Conservation (phyloP, 305 asterid genomes). For the Solanum hybrid region DNA sequence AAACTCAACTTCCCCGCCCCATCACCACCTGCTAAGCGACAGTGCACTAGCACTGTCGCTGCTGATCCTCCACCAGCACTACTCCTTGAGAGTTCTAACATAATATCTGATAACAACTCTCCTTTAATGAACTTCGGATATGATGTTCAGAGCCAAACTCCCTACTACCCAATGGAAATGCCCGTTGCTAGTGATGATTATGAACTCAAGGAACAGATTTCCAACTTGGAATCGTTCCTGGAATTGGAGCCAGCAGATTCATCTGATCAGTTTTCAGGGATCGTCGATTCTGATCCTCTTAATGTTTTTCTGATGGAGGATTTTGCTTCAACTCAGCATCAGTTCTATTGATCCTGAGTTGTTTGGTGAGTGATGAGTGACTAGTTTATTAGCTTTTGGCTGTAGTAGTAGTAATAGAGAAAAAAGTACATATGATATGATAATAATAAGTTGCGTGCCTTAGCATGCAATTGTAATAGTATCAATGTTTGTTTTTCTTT, state of each 20-base stretch:
- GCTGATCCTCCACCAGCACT: neutral
- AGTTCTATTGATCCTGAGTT: conserved; percentile 2
- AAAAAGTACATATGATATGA: neutral
- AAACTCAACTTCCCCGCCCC: conserved; percentile 53
- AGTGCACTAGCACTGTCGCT: conserved; percentile 2
- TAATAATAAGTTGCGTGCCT: conserved; percentile 3
- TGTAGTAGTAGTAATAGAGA: neutral
- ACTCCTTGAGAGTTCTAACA: neutral
- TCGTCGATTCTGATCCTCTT: conserved; percentile 28
- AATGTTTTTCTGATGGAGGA: conserved; percentile 55
- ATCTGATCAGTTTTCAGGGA: conserved; percentile 16
- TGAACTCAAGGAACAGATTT: conserved; percentile 39
- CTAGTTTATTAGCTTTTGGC: neutral
- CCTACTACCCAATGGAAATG: conserved; percentile 18
- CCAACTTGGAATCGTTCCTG: conserved; percentile 52
- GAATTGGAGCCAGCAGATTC: conserved; percentile 39
- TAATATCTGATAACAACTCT: neutral
- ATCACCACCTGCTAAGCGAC: conserved; percentile 18
- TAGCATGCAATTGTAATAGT: neutral
- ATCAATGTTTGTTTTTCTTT: neutral
- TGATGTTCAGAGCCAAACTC: conserved; percentile 11
- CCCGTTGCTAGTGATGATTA: neutral
- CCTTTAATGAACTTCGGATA: neutral
- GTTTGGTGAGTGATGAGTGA: neutral
- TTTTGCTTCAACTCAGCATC: conserved; percentile 20